Base-by-base conservation (phyloP, 139 green algal genomes). In the Spirogloea muscicola region DNA sequence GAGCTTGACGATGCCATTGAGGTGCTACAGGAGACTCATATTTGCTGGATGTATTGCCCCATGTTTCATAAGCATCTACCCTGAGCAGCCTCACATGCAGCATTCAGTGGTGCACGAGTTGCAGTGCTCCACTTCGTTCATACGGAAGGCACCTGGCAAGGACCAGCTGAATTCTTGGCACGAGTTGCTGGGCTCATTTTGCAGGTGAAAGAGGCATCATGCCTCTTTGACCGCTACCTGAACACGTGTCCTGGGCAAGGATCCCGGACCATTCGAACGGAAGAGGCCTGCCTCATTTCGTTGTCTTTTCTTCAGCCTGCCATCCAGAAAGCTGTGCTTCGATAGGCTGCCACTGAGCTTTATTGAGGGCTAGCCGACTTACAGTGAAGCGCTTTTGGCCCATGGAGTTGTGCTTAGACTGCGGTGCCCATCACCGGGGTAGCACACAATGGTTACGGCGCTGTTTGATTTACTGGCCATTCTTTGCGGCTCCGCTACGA, bases 201-300 rank as follows among this genome's bases (percentile, higher is more conserved):
- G 59, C 29, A 76, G 39, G 44, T 72, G 25, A 74, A 51, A 37
- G 72, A 87, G 1, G 87, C 44, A 6, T 6, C 27, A 31, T 6
- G 6, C n/a, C 59, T 89, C 13, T 92, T 88, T 66, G 75, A 88
- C 49, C n/a, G 78, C 60, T 96, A 95, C 70, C 65, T 97, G 34
- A 97, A 97, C 84, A 93, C 87, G 0, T 96, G 90, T 70, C 84
- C 87, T 0, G 21, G 74, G 6, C 90, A 96, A 68, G 92, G 92
- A 46, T 91, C 84, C 57, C 77, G 91, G 29, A 96, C 91, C 0
- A 96, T 96, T 29, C 73, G 91, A 18, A 95, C 90, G 39, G 91
- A 80, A 51, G 74, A 73, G 9, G 48, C 65, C 48, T n/a, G 10
- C 44, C 65, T 74, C 27, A 71, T 71, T 66, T 39, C 18, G 10